Conservation (phyloP, 768 basidiomycete genomes). For the Mycena metata region DNA sequence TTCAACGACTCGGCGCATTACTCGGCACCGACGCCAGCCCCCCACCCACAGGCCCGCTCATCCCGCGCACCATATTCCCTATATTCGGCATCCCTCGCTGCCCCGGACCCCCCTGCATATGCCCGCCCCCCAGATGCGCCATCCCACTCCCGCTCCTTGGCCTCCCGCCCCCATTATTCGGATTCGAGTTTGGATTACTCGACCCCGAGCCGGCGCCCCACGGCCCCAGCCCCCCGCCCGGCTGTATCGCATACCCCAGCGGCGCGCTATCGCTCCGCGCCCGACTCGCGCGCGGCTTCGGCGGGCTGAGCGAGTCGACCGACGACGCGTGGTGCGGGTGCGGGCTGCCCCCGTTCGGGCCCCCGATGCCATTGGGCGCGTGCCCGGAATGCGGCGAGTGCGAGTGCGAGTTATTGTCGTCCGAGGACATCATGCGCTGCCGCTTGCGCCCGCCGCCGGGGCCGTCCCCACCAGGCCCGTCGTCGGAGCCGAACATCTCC, state of each 20-base stretch:
- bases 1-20: slow-evolving; percentile 38
- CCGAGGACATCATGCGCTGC: slow-evolving; percentile 62
- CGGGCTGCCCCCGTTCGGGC: slow-evolving; percentile 25
- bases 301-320: slow-evolving; percentile 46
- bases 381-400: slow-evolving; percentile 31
- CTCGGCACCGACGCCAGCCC: slow-evolving; percentile 50
- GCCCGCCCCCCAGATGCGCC: slow-evolving; percentile 43
- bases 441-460: slow-evolving; percentile 60
- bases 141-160: slow-evolving; percentile 68
- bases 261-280: slow-evolving; percentile 80
- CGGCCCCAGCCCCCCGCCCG: slow-evolving; percentile 41
- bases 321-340: slow-evolving; percentile 39
- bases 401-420: slow-evolving; percentile 34
- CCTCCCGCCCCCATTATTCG: slow-evolving; percentile 41
- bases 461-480: slow-evolving; percentile 40
- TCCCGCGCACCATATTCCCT: slow-evolving; percentile 51
- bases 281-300: slow-evolving; percentile 58
- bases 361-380: slow-evolving; percentile 15
- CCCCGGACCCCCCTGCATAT: slow-evolving; percentile 8
- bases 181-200: slow-evolving; percentile 41
- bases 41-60: slow-evolving; percentile 36
- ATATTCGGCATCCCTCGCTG: slow-evolving; percentile 52
- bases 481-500: slow-evolving; percentile 56
- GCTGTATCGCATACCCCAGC: slow-evolving; percentile 62
- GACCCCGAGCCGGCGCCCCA: slow-evolving; percentile 46